Evolutionary conservation across 2,329 filamentous ascomycete species (phyloP).

Genomic region (Alternaria brassicicola): DNA sequence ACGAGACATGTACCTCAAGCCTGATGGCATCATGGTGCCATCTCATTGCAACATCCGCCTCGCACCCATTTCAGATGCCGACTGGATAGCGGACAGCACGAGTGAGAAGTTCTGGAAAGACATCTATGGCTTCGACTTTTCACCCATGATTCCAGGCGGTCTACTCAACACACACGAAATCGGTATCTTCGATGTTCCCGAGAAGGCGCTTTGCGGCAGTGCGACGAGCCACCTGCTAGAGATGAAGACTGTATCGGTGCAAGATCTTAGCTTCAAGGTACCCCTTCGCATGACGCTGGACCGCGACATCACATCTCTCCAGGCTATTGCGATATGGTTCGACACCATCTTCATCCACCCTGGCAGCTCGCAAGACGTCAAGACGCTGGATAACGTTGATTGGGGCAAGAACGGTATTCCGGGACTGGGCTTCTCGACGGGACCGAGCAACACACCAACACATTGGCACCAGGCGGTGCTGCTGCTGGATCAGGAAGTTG

Average conservation of each 20-base stretch:
- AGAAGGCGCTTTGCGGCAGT: constrained; percentile 53
- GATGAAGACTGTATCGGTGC: constrained; percentile 71
- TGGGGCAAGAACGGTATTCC: constrained; percentile 64
- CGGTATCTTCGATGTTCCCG: constrained; percentile 41
- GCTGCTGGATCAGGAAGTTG: constrained; percentile 66
- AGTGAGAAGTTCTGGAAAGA: constrained; percentile 77
- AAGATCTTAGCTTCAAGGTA: constrained; percentile 77
- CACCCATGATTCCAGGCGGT: constrained; percentile 82
- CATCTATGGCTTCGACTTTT: constrained; percentile 95
- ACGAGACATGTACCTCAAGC: constrained; percentile 81
- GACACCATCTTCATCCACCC: constrained; percentile 86
- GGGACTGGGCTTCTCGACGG: constrained; percentile 85
- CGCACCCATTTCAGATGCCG: constrained; percentile 77
- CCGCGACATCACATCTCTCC: constrained; percentile 70
- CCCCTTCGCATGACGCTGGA: constrained; percentile 68
- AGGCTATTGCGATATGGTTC: constrained; percentile 92
- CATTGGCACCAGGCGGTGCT: constrained; percentile 91
- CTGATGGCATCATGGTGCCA: constrained; percentile 82
- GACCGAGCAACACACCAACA: constrained; percentile 75
- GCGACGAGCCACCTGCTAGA: constrained; percentile 76
- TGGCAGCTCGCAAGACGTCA: constrained; percentile 31
- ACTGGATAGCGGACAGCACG: constrained; percentile 78
- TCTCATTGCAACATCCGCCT: constrained; percentile 83
- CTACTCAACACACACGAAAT: constrained; percentile 68
- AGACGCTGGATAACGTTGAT: constrained; percentile 61